phyloP scores from a whole-genome alignment of 768 basidiomycete species.

The Cantharellus cinnabarinus region DNA sequence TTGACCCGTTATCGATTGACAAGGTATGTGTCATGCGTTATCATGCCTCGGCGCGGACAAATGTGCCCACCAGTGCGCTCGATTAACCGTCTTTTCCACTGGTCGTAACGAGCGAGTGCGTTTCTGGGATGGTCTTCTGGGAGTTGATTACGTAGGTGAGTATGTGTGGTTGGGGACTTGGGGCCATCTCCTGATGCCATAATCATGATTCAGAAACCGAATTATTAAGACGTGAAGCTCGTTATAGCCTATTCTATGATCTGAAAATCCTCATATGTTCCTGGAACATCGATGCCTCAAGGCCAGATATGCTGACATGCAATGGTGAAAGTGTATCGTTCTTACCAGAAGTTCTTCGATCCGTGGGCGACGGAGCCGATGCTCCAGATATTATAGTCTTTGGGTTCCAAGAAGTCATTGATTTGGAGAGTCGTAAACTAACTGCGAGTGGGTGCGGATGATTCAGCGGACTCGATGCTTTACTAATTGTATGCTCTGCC shows the following conservation, averaged over 20 bases:
- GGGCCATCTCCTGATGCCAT: not conserved
- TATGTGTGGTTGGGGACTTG: slow-evolving; percentile 7
- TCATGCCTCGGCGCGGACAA: not conserved
- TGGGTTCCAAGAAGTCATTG: slow-evolving; percentile 91
- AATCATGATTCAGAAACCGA: slow-evolving; percentile 36
- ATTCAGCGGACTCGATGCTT: not conserved
- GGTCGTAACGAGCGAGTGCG: slow-evolving; percentile 52
- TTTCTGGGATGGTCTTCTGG: slow-evolving; percentile 82
- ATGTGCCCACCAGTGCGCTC: slow-evolving; percentile 10
- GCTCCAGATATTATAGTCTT: slow-evolving; percentile 78
- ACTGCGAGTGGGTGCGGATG: slow-evolving; percentile 34
- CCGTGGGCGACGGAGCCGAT: slow-evolving; percentile 26
- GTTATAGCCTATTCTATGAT: slow-evolving; percentile 62
- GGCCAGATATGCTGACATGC: slow-evolving; percentile 44
- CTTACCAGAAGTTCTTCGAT: slow-evolving; percentile 53
- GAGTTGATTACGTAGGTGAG: slow-evolving; percentile 73
- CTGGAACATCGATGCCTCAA: slow-evolving; percentile 85
- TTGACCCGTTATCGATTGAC: slow-evolving; percentile 60
- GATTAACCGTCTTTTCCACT: slow-evolving; percentile 52
- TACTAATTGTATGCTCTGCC: not conserved
- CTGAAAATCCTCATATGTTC: slow-evolving; percentile 62
- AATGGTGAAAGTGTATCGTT: slow-evolving; percentile 46
- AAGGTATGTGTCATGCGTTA: slow-evolving; percentile 23
- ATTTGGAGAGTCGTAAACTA: slow-evolving; percentile 82
- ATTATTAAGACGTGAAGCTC: slow-evolving; percentile 47